These are phyloP conservation scores for Uronychia setigera DNA, from an alignment of 73 alveolate species.

Conservation along the genomic window DNA sequence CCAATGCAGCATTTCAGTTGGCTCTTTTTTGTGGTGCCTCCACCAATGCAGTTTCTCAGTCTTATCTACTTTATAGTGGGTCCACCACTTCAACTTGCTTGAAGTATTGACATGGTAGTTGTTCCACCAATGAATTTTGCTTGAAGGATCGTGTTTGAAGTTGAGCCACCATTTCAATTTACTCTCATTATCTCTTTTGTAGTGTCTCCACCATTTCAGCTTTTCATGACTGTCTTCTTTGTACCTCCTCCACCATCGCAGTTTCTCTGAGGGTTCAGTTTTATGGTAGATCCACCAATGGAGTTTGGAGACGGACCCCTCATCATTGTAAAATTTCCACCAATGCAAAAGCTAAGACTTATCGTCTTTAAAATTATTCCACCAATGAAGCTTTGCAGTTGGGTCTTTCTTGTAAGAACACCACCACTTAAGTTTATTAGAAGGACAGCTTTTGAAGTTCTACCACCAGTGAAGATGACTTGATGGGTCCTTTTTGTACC, in stretches of 20 bases:
- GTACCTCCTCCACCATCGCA: not conserved
- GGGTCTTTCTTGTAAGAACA: not conserved
- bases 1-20: not conserved
- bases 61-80: not conserved
- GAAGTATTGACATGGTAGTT: not conserved
- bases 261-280: not conserved
- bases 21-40: not conserved
- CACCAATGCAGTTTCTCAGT: not conserved
- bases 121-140: not conserved
- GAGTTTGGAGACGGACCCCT: not conserved
- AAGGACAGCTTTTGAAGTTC: too few relatives aligned
- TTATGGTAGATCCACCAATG: not conserved
- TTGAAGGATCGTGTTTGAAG: not conserved
- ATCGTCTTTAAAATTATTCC: not conserved
- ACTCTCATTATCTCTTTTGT: not conserved
- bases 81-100: not conserved
- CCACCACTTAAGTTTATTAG: not conserved
- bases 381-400: not conserved
- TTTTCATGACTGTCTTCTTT: not conserved
- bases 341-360: not conserved
- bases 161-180: not conserved
- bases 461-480: not conserved
- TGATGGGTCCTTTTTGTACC: not conserved
- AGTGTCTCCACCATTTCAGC: not conserved
- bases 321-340: not conserved